Evolutionary conservation across 2,329 filamentous ascomycete genomes (phyloP).

Genomic region (Fonsecaea monophora): DNA sequence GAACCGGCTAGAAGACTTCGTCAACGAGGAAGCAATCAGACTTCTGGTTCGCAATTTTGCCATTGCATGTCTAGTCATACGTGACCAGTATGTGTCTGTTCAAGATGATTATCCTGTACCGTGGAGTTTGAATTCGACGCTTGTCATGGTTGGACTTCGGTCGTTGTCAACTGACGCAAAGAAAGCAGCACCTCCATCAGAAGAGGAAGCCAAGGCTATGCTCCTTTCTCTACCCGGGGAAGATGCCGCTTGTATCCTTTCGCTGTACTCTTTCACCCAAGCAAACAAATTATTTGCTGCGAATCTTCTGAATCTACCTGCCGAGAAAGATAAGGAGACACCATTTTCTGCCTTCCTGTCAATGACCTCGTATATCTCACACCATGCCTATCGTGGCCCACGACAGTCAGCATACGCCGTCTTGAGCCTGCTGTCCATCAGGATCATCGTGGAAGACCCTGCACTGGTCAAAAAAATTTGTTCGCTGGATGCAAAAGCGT

Average conservation of each 20-base stretch:
- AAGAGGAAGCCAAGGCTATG: slow-evolving; percentile 80
- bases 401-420: slow-evolving; percentile 83
- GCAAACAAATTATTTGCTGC: slow-evolving; percentile 95
- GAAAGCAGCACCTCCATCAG: slow-evolving; percentile 65
- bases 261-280: slow-evolving; percentile 90
- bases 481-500: slow-evolving; percentile 74
- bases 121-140: slow-evolving; percentile 81
- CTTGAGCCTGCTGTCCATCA: slow-evolving; percentile 81
- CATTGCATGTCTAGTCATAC: slow-evolving; percentile 69
- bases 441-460: slow-evolving; percentile 85
- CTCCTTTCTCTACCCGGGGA: slow-evolving; percentile 81
- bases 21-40: slow-evolving; percentile 85
- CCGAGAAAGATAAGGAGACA: slow-evolving; percentile 69
- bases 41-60: slow-evolving; percentile 81
- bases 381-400: slow-evolving; percentile 85
- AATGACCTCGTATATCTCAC: slow-evolving; percentile 87
- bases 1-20: slow-evolving; percentile 88
- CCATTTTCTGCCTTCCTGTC: slow-evolving; percentile 85
- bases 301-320: slow-evolving; percentile 71
- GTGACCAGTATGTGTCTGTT: slow-evolving; percentile 80
- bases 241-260: slow-evolving; percentile 79
- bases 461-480: slow-evolving; percentile 82
- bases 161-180: slow-evolving; percentile 73
- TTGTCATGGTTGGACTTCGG: slow-evolving; percentile 84
- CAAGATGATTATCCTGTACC: slow-evolving; percentile 89